Percentiles rank a stretch among this genome's conserved stretches.
Evolutionary conservation across 2,329 filamentous ascomycete species (phyloP).

Genomic region (Eutypella sp.): DNA sequence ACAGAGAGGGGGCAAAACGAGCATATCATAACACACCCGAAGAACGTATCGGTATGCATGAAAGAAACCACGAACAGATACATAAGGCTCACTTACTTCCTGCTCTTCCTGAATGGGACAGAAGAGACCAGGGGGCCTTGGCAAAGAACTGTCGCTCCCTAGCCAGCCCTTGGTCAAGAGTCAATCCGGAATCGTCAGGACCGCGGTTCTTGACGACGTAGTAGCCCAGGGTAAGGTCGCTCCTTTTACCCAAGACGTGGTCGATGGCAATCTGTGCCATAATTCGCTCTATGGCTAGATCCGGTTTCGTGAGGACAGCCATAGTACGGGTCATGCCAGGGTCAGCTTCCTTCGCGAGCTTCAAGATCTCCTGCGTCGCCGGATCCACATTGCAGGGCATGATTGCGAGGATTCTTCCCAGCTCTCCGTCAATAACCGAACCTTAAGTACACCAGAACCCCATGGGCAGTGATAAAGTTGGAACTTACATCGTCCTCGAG

Average conservation of each 20-base stretch:
- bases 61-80: too few relatives aligned
- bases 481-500: slow-evolving; percentile 36
- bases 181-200: slow-evolving; percentile 33
- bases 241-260: slow-evolving; percentile 35
- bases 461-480: not conserved
- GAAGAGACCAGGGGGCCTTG: slow-evolving; percentile 28
- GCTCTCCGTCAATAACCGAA: not conserved
- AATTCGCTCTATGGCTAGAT: slow-evolving; percentile 42
- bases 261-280: slow-evolving; percentile 35
- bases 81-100: slow-evolving; percentile 19
- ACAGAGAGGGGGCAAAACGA: too few relatives aligned
- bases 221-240: slow-evolving; percentile 41
- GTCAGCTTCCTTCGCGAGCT: slow-evolving; percentile 30
- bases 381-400: slow-evolving; percentile 33
- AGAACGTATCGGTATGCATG: too few relatives aligned
- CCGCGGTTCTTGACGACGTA: slow-evolving; percentile 44
- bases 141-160: slow-evolving; percentile 35
- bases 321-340: slow-evolving; percentile 24
- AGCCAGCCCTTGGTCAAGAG: slow-evolving; percentile 23
- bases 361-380: slow-evolving; percentile 34
- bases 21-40: too few relatives aligned
- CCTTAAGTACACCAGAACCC: not conserved
- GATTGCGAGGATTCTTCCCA: slow-evolving; percentile 25
- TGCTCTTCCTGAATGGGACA: slow-evolving; percentile 18
- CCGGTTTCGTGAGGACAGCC: slow-evolving; percentile 43